These are phyloP conservation scores for Pontederia paniculata DNA, from an alignment of 176 grass and related monocot genomes.

Conservation along the genomic window DNA sequence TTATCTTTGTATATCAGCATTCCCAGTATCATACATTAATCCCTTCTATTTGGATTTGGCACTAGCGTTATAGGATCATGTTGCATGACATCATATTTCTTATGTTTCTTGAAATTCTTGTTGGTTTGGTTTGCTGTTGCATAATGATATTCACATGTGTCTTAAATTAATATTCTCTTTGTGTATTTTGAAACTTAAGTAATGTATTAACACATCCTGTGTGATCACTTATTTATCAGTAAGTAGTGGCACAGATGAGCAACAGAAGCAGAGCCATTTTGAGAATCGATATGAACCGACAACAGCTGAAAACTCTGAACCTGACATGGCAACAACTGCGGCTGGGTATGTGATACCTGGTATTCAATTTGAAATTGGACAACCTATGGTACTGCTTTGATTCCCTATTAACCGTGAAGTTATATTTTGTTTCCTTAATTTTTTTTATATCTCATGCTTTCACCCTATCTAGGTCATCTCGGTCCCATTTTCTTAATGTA, in stretches of 20 bases:
- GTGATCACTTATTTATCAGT: not conserved
- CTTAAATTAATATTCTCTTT: too few relatives aligned
- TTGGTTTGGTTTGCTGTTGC: too few relatives aligned
- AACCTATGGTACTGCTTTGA: constrained; percentile 7
- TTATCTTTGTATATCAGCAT: too few relatives aligned
- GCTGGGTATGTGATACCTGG: constrained; percentile 10
- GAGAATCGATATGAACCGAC: constrained; percentile 1
- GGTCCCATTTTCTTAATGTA: too few relatives aligned
- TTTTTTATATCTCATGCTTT: not conserved
- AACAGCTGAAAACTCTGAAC: not conserved
- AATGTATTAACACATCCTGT: not conserved
- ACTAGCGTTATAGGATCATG: too few relatives aligned
- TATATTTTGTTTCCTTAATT: not conserved
- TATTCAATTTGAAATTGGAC: constrained; percentile 4
- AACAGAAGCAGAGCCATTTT: constrained; percentile 2
- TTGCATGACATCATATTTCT: too few relatives aligned
- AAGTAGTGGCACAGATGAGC: constrained; percentile 15
- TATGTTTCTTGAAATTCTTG: too few relatives aligned
- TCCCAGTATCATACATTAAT: too few relatives aligned
- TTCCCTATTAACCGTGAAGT: not conserved
- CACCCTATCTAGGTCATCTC: not conserved
- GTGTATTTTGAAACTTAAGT: too few relatives aligned
- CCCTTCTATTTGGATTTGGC: too few relatives aligned
- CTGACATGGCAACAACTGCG: not conserved
- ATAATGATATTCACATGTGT: too few relatives aligned